These are phyloP conservation scores for Echeveria elegans DNA, from an alignment of 164 flowering plant species.

Conservation along the genomic window DNA sequence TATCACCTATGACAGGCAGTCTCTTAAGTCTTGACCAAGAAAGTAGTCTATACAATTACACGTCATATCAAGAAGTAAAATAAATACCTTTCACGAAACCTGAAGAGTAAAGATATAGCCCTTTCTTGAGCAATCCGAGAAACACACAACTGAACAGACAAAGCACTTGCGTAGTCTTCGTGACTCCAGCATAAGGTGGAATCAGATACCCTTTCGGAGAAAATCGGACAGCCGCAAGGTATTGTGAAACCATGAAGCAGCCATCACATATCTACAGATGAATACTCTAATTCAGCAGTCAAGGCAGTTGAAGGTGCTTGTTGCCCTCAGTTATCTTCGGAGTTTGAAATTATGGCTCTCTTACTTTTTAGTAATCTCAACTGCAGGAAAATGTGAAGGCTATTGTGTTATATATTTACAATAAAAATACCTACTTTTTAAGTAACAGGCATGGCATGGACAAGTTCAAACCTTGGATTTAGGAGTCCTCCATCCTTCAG, in stretches of 20 bases:
- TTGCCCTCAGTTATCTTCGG: background rate
- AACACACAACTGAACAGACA: background rate
- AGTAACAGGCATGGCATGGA: background rate
- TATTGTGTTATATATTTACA: background rate
- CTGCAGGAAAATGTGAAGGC: background rate
- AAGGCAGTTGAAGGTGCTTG: background rate
- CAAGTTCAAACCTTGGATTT: conserved; percentile 3
- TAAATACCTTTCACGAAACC: too few relatives aligned
- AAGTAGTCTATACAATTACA: too few relatives aligned
- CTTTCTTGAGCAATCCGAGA: too few relatives aligned
- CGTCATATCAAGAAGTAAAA: too few relatives aligned
- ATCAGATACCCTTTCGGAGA: background rate
- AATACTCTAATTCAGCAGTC: background rate
- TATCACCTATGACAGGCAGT: too few relatives aligned
- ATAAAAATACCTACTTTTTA: background rate
- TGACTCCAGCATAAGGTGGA: background rate
- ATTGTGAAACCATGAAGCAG: background rate
- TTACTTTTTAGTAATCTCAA: conserved; percentile 1
- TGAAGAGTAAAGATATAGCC: too few relatives aligned
- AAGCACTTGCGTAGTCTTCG: background rate
- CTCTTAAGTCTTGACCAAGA: too few relatives aligned
- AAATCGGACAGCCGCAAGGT: background rate
- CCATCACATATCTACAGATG: background rate
- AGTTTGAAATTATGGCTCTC: conserved; percentile 3
- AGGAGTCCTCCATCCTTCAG: background rate